Conservation (phyloP, 176 grass and related monocot species). For the Alopecurus myosuroides region DNA sequence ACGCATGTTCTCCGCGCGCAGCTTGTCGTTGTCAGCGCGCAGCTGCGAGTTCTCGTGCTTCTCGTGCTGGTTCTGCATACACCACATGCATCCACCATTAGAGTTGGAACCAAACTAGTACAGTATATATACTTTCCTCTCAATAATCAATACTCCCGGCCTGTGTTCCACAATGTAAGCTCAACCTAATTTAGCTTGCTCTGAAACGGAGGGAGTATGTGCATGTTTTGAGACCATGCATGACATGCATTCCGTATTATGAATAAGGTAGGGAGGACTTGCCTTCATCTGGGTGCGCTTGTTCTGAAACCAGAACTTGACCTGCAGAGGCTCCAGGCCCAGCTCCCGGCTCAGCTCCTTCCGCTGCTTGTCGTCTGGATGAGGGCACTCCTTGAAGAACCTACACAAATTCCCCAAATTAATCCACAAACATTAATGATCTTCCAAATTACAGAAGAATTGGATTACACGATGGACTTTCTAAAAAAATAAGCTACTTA, state of each 20-base stretch:
- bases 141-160: no score
- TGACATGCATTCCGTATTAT: not conserved
- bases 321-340: conserved; percentile 62
- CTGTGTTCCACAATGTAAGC: no score
- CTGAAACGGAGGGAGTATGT: no score
- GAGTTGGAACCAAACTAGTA: not conserved
- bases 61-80: conserved; percentile 68
- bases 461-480: not conserved
- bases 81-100: not conserved
- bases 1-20: conserved; percentile 68
- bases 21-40: conserved; percentile 81
- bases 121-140: not conserved
- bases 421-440: not conserved
- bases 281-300: conserved; percentile 98
- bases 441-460: not conserved
- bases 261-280: not conserved
- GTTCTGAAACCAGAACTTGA: conserved; percentile 98
- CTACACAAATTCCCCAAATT: conserved; percentile 42
- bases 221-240: not conserved
- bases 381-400: conserved; percentile 88
- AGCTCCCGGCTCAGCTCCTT: conserved; percentile 89
- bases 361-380: conserved; percentile 89
- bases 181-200: no score
- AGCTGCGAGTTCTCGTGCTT: conserved; percentile 71
- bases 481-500: no score